Conservation (phyloP, 768 basidiomycete genomes). For the Tricholoma saponaceum region DNA sequence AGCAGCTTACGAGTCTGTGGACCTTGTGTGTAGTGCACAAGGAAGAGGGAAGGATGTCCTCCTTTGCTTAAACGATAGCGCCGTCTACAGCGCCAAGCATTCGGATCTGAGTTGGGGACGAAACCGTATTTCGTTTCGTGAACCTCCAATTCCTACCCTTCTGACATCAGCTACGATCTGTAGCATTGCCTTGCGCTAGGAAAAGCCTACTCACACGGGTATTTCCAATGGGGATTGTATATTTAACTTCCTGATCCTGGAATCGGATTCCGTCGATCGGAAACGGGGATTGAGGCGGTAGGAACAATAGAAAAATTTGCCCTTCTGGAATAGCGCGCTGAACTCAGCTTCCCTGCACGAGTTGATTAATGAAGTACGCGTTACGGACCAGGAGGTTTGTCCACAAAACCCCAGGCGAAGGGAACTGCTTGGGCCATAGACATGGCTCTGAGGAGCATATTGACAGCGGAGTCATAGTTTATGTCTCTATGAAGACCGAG, state of each 20-base stretch:
- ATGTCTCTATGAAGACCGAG: slow-evolving; percentile 54
- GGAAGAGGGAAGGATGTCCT: slow-evolving; percentile 66
- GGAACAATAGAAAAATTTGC: slow-evolving; percentile 60
- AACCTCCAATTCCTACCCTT: slow-evolving; percentile 71
- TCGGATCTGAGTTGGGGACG: slow-evolving; percentile 60
- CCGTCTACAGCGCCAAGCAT: slow-evolving; percentile 65
- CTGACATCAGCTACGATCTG: slow-evolving; percentile 1
- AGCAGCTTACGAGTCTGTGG: slow-evolving; percentile 52
- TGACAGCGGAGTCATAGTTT: slow-evolving; percentile 51
- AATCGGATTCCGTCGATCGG: slow-evolving; percentile 77
- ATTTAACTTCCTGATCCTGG: slow-evolving; percentile 68
- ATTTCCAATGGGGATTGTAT: slow-evolving; percentile 42
- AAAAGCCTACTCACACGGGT: slow-evolving; percentile 46
- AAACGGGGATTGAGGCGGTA: slow-evolving; percentile 54
- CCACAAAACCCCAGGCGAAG: slow-evolving; percentile 71
- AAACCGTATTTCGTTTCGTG: slow-evolving; percentile 73
- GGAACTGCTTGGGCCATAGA: slow-evolving; percentile 54
- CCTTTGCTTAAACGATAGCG: slow-evolving; percentile 72
- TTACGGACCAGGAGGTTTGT: slow-evolving; percentile 66
- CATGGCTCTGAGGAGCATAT: slow-evolving; percentile 59
- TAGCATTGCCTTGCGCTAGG: slow-evolving; percentile 2
- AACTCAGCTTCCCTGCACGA: background rate
- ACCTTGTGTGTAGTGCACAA: slow-evolving; percentile 75
- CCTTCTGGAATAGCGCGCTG: slow-evolving; percentile 43
- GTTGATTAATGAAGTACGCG: background rate